Evolutionary conservation across 192 early-diverging fungal genomes (phyloP), one percentile per base, ranked within the genome.

Genomic region (Phycomyces blakesleeanus): DNA sequence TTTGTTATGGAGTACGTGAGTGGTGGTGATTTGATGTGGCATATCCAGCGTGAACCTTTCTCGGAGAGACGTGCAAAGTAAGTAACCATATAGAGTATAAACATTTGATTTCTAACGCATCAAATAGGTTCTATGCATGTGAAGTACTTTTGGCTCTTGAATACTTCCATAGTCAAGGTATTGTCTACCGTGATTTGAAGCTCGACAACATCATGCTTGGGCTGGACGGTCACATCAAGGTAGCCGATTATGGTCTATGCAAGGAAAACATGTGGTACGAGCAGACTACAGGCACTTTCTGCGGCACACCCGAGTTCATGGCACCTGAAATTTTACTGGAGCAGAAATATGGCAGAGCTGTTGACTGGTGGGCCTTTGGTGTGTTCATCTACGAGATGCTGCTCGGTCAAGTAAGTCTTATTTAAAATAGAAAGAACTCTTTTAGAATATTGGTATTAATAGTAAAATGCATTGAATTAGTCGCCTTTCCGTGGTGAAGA

Each of bases 271-370:
- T 98, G 92, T 82, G 84, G 42, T 88, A 86, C 63, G 94, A 93
- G 14, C 77, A 81, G 16, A 92, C 88, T 0, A 97, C 97, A 4
- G 91, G 88, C 51, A 98, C 95, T 3, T 98, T 97, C 78, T 98
- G 95, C 69, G 97, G 97, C 34, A 98, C 97, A 25, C 95, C 95
- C 14, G 97, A 98, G 73, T 98, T 97, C 65, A 98, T 98, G 95
- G 95, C 97, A 6, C 97, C 97, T 42, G 97, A 98, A 76, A 97
- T 98, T 55, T 79, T 98, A 27, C 76, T 89, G 59, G 97, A 97
- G 74, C 91, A 97, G 78, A 91, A 91, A 44, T 98, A 98, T 71
- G 90, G 88, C 12, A 84, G 91, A n/a, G 94, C 97, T 3, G 95
- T 97, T 1, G 97, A 98, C 76, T 98, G 97, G 97, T 98, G 97